These are phyloP conservation scores for Mortierella sp. DNA, from an alignment of 371 early-diverging fungal species.

Conservation along the genomic window DNA sequence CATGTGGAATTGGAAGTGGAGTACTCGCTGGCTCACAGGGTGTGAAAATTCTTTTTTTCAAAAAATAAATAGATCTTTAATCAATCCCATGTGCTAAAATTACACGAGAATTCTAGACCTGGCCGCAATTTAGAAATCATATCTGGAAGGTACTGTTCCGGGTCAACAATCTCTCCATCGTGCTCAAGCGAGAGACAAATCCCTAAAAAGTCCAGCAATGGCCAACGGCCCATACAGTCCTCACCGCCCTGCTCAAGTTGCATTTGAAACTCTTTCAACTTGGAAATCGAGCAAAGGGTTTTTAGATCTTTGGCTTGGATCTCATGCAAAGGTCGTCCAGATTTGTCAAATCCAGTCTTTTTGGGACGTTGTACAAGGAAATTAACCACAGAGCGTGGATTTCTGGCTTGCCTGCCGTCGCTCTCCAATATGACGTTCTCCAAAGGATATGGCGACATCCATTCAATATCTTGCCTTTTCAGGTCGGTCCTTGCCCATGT, in stretches of 20 bases:
- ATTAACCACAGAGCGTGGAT: background rate
- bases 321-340: conserved; percentile 20
- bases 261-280: conserved; percentile 9
- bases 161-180: background rate
- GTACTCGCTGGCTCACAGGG: too few relatives aligned
- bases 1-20: too few relatives aligned
- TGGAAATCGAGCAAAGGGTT: too few relatives aligned
- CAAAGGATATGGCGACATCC: conserved; percentile 6
- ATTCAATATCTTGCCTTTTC: conserved; percentile 17
- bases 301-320: background rate
- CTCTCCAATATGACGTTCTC: background rate
- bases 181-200: too few relatives aligned
- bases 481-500: conserved; percentile 1
- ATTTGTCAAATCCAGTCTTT: background rate
- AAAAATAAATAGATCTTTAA: too few relatives aligned
- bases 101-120: too few relatives aligned
- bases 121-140: too few relatives aligned
- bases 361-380: too few relatives aligned
- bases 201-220: conserved; percentile 5
- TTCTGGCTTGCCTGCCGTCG: too few relatives aligned
- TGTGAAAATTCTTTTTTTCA: too few relatives aligned
- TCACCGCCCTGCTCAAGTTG: background rate
- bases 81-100: too few relatives aligned
- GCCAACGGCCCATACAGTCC: conserved; percentile 14
- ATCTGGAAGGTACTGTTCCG: too few relatives aligned